Evolutionary conservation across 257 asterid genomes (phyloP), one percentile per base, ranked within the genome.

Genomic region (Prunella vulgaris): DNA sequence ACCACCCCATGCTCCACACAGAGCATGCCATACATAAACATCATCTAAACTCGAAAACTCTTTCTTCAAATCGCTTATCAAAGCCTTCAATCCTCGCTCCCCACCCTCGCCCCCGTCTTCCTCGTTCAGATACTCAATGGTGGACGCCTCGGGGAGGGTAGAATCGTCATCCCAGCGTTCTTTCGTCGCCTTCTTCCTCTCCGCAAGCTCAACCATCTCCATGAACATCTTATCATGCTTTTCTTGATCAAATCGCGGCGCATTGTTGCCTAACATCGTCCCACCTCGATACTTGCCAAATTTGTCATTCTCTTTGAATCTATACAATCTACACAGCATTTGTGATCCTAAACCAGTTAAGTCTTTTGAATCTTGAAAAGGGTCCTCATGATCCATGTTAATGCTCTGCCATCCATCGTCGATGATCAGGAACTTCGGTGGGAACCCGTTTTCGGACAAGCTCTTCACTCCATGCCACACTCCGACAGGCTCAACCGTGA

Each of bases 361-460:
- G 25, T 74, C 78, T 8, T 63, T 74, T 10, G 83, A 75, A 59
- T 84, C 86, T 33, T 46, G 69, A 0, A 40, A 12, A 0, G 88
- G 88, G 54, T 76, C 76, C 74, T 83, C 84, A 5, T 74, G 79
- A 30, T 82, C 87, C 77, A 75, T 71, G 73, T 79, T 79, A 57
- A 82, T 79, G 77, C 84, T 79, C 61, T 82, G 86, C 86, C 87
- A 83, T 4, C 87, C 87, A 32, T 83, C 87, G 25, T 83, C 87
- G 3, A 83, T 76, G 78, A 83, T 71, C 37, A 83, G 15, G 61
- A 83, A 74, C 28, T 40, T 66, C 1, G 84, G 84, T 0, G 84
- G 78, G 75, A 71, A 1, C 44, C 79, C 77, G 9, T 66, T 66
- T 49, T 83, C 81, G 0, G 59, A 58, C 0, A 79, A 42, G 69